Base-by-base conservation (phyloP, 306 rosid species). In the Argentina anserina region DNA sequence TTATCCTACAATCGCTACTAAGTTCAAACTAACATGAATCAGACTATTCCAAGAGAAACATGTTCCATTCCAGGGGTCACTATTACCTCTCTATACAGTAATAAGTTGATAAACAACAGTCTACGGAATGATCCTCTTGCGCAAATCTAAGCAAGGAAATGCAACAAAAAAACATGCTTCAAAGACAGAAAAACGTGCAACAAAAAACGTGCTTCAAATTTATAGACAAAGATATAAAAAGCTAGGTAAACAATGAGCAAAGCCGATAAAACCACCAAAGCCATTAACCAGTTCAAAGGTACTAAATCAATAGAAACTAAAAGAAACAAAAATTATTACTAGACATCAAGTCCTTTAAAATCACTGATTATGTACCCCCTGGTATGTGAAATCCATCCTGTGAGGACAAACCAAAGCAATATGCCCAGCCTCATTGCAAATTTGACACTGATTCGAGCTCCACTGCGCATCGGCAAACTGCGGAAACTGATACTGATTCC, bases 361-460 rank as follows among this genome's bases (percentile, higher is more conserved):
- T 0, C n/a, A 58, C 64, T 58, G 64, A 26, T 58, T 29, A 20
- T 58, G 31, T 9, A 53, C 60, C 0, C 63, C 63, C 36, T 28
- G 39, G 37, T 58, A 28, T 12, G 39, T 58, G 10, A 58, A 58
- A 29, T 58, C 64, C 64, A 58, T 58, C 5, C 64, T 58, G n/a
- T 58, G 64, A 58, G 64, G n/a, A 58, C 64, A 58, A 0, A 58
- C 37, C 64, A 58, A 29, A 58, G 64, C 64, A 12, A 7, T 29
- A 58, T 58, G 64, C n/a, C 64, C 64, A 7, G 64, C 64, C 39
- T 26, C 64, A 58, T 58, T 58, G 64, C 64, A 58, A 58, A 58
- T 58, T 7, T 26, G 64, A 58, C 64, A 58, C 64, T 58, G 64
- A 29, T 58, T 58, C 10, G 37, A 58, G 13, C 64, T 58, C 64